phyloP scores from a whole-genome alignment of 2,329 filamentous ascomycete species.

The Chalaropsis thielavioides region DNA sequence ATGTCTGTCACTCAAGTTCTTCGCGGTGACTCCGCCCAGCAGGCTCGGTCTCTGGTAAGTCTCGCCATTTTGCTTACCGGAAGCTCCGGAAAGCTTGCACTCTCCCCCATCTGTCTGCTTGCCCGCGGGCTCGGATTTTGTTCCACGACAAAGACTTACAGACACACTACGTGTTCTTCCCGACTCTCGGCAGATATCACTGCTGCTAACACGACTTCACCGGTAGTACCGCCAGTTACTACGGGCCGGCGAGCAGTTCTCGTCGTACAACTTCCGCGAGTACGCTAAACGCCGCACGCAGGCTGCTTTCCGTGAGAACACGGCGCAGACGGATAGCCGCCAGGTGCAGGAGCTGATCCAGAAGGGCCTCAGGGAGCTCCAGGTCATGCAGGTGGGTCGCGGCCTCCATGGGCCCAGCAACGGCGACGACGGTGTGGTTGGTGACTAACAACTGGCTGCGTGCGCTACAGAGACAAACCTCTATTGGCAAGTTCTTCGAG shows the following conservation, averaged over 20 bases:
- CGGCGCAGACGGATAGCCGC: conserved; percentile 55
- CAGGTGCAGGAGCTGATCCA: conserved; percentile 79
- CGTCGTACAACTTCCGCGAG: conserved; percentile 94
- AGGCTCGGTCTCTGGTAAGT: conserved; percentile 43
- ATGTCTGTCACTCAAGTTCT: conserved; percentile 29
- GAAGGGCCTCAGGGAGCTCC: conserved; percentile 72
- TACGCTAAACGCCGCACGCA: conserved; percentile 83
- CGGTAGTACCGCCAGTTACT: conserved; percentile 78
- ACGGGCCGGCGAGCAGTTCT: conserved; percentile 73
- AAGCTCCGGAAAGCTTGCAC: not conserved
- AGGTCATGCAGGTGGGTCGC: conserved; percentile 69
- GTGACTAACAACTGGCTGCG: not conserved
- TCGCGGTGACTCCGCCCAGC: conserved; percentile 42
- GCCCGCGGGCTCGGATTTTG: not conserved
- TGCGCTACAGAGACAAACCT: conserved; percentile 76
- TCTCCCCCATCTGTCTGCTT: not conserved
- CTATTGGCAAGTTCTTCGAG: conserved; percentile 90
- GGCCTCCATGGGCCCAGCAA: not conserved
- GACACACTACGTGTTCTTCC: not conserved
- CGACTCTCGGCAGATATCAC: not conserved
- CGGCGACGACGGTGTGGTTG: not conserved
- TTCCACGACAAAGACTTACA: not conserved
- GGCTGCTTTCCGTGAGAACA: conserved; percentile 79
- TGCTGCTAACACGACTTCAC: not conserved
- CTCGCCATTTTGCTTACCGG: not conserved